phyloP scores from a whole-genome alignment of 2,329 filamentous ascomycete genomes.

The Colletotrichum sp. region DNA sequence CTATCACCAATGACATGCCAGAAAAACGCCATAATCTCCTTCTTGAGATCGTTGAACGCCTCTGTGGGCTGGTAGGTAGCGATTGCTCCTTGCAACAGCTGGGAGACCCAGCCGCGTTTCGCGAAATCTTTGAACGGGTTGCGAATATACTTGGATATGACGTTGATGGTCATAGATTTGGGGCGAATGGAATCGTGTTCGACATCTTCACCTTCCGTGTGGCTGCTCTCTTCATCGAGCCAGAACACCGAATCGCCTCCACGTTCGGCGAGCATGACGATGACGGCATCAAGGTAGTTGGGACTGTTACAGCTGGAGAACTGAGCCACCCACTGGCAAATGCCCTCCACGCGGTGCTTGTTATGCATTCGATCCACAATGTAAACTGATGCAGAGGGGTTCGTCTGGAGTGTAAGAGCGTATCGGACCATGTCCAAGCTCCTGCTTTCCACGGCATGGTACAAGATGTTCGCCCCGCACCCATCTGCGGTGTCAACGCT shows the following conservation, averaged over 20 bases:
- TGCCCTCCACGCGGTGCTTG: neutral
- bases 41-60: neutral
- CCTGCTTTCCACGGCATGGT: neutral
- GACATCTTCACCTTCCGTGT: neutral
- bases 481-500: neutral
- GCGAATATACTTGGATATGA: accelerated
- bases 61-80: neutral
- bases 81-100: neutral
- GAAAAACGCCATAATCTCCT: neutral
- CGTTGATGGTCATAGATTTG: neutral
- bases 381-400: neutral
- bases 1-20: neutral
- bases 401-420: neutral
- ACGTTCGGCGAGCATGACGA: neutral
- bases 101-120: neutral
- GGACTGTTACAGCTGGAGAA: neutral
- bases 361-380: accelerated
- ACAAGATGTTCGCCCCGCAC: neutral
- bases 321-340: neutral
- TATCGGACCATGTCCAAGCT: neutral
- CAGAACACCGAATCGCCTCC: neutral
- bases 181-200: neutral
- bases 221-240: accelerated
- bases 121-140: neutral
- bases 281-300: neutral